Percentiles rank a stretch among this genome's conserved stretches.
phyloP scores from a whole-genome alignment of 441 rosid genomes.

The Bocquillonia castaneifolia region DNA sequence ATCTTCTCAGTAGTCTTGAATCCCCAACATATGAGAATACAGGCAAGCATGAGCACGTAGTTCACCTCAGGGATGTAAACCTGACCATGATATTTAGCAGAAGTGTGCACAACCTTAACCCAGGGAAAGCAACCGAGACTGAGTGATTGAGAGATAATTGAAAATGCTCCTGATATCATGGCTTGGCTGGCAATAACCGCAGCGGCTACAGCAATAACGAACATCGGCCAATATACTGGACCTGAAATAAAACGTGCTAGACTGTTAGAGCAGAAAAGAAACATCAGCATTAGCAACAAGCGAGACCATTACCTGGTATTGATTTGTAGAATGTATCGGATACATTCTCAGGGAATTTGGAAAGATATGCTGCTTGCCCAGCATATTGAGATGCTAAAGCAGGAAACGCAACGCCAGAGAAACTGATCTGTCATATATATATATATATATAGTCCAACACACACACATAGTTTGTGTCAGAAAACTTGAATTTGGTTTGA shows the following conservation, averaged over 20 bases:
- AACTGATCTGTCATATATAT: conserved; percentile 49
- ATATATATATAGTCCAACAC: too few species aligned
- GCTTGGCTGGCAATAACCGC: conserved; percentile 80
- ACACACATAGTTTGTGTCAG: neutral
- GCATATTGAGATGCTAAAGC: conserved; percentile 45
- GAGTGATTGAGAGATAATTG: conserved; percentile 62
- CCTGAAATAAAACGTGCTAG: conserved; percentile 24
- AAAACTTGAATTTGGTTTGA: neutral
- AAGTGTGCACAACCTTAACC: conserved; percentile 73
- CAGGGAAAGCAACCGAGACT: conserved; percentile 67
- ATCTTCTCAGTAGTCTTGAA: conserved; percentile 53
- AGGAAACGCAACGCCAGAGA: conserved; percentile 51
- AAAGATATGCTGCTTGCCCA: conserved; percentile 76
- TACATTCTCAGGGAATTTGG: conserved; percentile 43
- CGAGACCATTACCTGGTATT: conserved; percentile 45
- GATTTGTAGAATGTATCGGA: conserved; percentile 59
- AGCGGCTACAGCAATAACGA: conserved; percentile 63
- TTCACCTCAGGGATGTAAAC: conserved; percentile 78
- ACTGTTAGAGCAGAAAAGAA: neutral
- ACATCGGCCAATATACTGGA: conserved; percentile 68
- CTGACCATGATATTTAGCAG: conserved; percentile 66
- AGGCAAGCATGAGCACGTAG: conserved; percentile 67
- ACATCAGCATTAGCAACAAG: too few species aligned
- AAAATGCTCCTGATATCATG: conserved; percentile 68
- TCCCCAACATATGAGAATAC: conserved; percentile 43